Percentiles rank a stretch among this genome's conserved stretches.
phyloP scores from a whole-genome alignment of 2,329 filamentous ascomycete species.

The Cercospora sp. region DNA sequence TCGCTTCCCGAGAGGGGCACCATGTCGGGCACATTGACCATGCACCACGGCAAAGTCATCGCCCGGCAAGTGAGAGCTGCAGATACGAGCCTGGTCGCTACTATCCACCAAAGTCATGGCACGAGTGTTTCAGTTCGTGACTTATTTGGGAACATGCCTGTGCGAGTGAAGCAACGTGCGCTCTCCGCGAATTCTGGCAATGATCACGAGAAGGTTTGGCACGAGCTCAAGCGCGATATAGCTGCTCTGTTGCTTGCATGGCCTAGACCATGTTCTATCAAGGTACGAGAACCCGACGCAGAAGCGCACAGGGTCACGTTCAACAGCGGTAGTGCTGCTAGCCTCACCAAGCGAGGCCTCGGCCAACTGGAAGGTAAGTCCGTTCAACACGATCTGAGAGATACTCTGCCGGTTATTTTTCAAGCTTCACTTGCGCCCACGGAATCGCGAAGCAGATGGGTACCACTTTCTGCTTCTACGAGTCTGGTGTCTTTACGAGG shows the following conservation, averaged over 20 bases:
- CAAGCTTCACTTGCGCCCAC: slow-evolving; percentile 66
- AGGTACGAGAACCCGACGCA: slow-evolving; percentile 55
- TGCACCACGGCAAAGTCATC: slow-evolving; percentile 69
- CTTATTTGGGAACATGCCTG: slow-evolving; percentile 86
- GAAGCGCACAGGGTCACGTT: slow-evolving; percentile 22
- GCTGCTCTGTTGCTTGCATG: slow-evolving; percentile 71
- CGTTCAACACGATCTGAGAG: slow-evolving; percentile 29
- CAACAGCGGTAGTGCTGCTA: slow-evolving; percentile 23
- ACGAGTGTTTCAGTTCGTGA: slow-evolving; percentile 75
- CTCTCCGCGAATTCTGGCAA: slow-evolving; percentile 52
- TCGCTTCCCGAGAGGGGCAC: slow-evolving; percentile 62
- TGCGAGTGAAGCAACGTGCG: slow-evolving; percentile 78
- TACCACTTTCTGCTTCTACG: slow-evolving; percentile 67
- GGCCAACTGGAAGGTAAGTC: slow-evolving; percentile 25
- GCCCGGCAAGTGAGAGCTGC: slow-evolving; percentile 59
- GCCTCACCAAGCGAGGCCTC: slow-evolving; percentile 35
- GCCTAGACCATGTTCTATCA: slow-evolving; percentile 57
- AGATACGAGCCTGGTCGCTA: not conserved
- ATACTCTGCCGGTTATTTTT: slow-evolving; percentile 57
- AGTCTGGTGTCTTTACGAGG: slow-evolving; percentile 64
- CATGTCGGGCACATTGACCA: slow-evolving; percentile 63
- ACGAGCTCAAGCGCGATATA: slow-evolving; percentile 59
- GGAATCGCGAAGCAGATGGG: slow-evolving; percentile 61
- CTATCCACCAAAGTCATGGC: slow-evolving; percentile 48
- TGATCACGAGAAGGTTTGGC: slow-evolving; percentile 65